Evolutionary conservation across 306 rosid genomes (phyloP), one percentile per base, ranked within the genome.

Genomic region (Lathyrus sativus): DNA sequence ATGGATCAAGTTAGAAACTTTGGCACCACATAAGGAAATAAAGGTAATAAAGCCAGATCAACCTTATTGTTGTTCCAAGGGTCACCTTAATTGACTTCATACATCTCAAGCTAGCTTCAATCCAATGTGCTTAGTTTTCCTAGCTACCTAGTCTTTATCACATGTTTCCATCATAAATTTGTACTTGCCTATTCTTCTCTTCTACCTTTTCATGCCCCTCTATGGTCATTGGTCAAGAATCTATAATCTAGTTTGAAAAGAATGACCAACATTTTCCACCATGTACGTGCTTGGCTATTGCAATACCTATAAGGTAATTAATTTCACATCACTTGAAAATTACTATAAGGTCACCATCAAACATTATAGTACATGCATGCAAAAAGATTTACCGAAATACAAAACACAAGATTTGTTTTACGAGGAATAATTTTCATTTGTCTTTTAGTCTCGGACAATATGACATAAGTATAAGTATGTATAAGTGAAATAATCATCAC

Each of bases 201-300:
- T 39, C 22, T 2, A 62, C 50, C 35, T 39, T 62, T 39, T 62
- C 50, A 10, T 62, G 31, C 39, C 5, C 6, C 33, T 62, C 37
- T 62, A 39, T 19, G 50, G 35, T n/a, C n/a, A n/a, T n/a, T n/a
- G n/a, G n/a, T 41, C 67, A 62, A 62, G 11, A 62, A 41, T 62
- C 51, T 62, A 53, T 19, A 19, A 18, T 10, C 18, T 61, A 38
- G 28, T 61, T 37, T 15, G 4, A 60, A 53, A 53, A 53, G 4
- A 13, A 53, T 53, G 14, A 53, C 59, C 59, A 53, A 22, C 14
- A 22, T 53, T 53, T 53, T 53, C 59, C 8, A 53, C 4, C 59
- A 22, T 22, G 59, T 53, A 50, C 35, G 1, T 7, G 59, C 35
- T 53, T 53, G 33, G 59, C 59, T 53, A 53, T 53, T 56, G 19